phyloP scores from a whole-genome alignment of 2,329 filamentous ascomycete species.

The Lasiodiplodia gonubiensis region DNA sequence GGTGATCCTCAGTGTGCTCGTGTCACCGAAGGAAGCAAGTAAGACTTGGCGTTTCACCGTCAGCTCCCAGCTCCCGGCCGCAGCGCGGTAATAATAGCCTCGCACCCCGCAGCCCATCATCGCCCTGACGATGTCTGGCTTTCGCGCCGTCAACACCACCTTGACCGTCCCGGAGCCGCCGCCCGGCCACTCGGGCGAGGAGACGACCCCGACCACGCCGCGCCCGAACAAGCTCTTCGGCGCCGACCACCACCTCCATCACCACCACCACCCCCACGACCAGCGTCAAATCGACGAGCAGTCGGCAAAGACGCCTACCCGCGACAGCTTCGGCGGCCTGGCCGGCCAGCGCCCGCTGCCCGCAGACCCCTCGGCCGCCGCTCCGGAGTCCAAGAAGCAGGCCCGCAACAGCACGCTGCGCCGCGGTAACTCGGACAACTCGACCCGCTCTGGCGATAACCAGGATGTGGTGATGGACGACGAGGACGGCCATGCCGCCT shows the following conservation, averaged over 20 bases:
- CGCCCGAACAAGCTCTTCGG: constrained; percentile 52
- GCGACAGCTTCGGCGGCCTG: constrained; percentile 57
- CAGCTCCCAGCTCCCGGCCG: constrained; percentile 29
- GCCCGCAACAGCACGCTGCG: constrained; percentile 18
- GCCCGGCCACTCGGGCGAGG: constrained; percentile 56
- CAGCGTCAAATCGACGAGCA: constrained; percentile 43
- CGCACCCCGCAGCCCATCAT: constrained; percentile 25
- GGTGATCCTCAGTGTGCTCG: constrained; percentile 28
- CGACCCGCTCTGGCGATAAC: constrained; percentile 64
- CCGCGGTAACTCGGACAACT: constrained; percentile 24
- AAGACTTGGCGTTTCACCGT: constrained; percentile 31
- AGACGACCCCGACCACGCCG: constrained; percentile 63
- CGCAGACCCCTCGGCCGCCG: constrained; percentile 49
- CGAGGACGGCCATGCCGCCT: constrained; percentile 64
- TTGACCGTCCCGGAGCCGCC: constrained; percentile 51
- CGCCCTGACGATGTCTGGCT: constrained; percentile 57
- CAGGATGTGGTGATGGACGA: constrained; percentile 79
- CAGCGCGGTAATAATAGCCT: constrained; percentile 28
- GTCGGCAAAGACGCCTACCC: constrained; percentile 67
- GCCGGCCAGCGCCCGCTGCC: constrained; percentile 55
- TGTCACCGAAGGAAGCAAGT: constrained; percentile 29
- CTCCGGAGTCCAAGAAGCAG: constrained; percentile 57
- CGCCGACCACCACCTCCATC: constrained; percentile 42
- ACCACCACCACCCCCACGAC: constrained; percentile 39
- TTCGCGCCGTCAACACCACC: constrained; percentile 66